Evolutionary conservation across 1,139 yeast genomes (phyloP), one percentile per base, ranked within the genome.

Genomic region (Debaryomycetaceae sp.): DNA sequence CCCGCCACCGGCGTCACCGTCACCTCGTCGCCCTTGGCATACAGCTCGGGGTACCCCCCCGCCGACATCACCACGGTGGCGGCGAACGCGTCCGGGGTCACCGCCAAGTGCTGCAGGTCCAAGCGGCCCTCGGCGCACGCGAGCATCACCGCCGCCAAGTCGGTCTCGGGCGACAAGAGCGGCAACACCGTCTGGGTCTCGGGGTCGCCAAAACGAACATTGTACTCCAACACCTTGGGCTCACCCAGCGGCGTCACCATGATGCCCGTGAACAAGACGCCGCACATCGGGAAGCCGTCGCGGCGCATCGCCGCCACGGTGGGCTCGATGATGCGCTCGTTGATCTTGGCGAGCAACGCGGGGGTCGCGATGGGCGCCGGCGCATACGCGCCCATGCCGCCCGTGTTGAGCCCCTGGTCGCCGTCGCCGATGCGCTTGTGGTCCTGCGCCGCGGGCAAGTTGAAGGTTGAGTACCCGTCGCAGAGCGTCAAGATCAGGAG

Each of bases 331-430:
- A 93, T 74, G 18, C 74, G 69, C 32, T 68, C 66, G 50, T 88
- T 78, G 49, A 93, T 88, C 55, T 78, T 69, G 37, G 71, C 62
- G 46, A 88, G 62, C 21, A 91, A 58, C 22, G 71, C 70, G 4
- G 84, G 78, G 18, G 91, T 80, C 15, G 84, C 91, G 39, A 89
- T 73, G 33, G 98, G 98, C 6, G 97, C 95, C 29, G 98, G 99
- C 4, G 97, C 94, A 52, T 93, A 93, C 12, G 98, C 95, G 41
- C 99, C 99, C 99, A 93, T 93, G 42, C 99, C 99, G 44, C 99
- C 99, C 31, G 98, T 93, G 65, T 93, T 93, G 43, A 89, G 71
- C 22, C 99, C 99, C 30, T 78, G 66, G 56, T 93, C 99, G 38
- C 89, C 91, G 49, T 93, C 88, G 35, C 95, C 94, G 46, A 83